Evolutionary conservation across 1,284 basidiomycete species (phyloP).

Genomic region (Leccinum pachyderme): DNA sequence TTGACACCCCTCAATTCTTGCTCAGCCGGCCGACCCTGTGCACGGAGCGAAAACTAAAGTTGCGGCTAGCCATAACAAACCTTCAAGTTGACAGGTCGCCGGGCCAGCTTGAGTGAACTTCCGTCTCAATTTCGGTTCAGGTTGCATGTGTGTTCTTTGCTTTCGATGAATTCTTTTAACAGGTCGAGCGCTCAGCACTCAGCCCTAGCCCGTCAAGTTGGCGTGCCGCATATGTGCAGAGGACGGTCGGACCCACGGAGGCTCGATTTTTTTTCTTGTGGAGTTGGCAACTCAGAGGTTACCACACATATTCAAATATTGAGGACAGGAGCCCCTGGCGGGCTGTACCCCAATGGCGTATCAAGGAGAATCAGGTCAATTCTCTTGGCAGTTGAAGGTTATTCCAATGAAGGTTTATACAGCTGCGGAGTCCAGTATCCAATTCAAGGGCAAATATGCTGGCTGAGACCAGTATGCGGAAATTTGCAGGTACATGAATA

Average conservation of each 20-base stretch:
- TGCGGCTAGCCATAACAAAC: constrained; percentile 4
- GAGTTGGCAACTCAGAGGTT: too few species aligned
- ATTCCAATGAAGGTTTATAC: background rate
- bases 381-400: constrained; percentile 14
- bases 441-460: background rate
- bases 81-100: background rate
- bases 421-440: background rate
- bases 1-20: background rate
- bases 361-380: constrained; percentile 1
- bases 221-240: background rate
- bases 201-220: background rate
- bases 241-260: background rate
- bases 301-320: background rate
- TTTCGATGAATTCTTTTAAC: background rate
- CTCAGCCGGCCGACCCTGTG: background rate
- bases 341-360: constrained; percentile 3
- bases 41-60: constrained; percentile 2
- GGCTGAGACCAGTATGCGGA: background rate
- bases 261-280: background rate
- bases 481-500: background rate
- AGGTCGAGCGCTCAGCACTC: background rate
- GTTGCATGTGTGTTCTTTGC: background rate
- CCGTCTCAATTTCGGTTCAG: constrained; percentile 2
- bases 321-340: background rate
- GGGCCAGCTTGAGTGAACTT: constrained; percentile 6